Percentiles rank a stretch among this genome's conserved stretches.
phyloP scores from a whole-genome alignment of 208 protist species.

The Phytomonas serpens region DNA sequence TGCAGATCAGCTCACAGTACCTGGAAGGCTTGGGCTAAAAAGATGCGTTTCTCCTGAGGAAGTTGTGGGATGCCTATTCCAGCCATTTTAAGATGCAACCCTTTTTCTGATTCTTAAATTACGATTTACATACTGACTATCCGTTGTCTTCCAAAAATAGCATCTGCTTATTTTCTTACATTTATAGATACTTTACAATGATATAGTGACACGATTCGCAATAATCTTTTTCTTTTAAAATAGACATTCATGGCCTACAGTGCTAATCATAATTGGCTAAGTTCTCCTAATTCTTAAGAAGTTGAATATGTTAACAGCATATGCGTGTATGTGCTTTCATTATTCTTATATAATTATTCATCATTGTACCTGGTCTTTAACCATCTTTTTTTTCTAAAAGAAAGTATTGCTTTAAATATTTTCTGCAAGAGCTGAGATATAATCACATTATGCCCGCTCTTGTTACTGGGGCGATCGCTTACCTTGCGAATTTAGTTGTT shows the following conservation, averaged over 20 bases:
- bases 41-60: slow-evolving; percentile 7
- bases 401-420: neutral
- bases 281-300: neutral
- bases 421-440: neutral
- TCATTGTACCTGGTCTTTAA: neutral
- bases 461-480: slow-evolving; percentile 38
- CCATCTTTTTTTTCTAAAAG: neutral
- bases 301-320: neutral
- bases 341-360: neutral
- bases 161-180: neutral
- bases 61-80: neutral
- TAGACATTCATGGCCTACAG: neutral
- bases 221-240: neutral
- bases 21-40: slow-evolving; percentile 63
- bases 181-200: neutral
- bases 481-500: slow-evolving; percentile 43
- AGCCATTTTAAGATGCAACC: neutral
- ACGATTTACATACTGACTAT: neutral
- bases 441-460: slow-evolving; percentile 25
- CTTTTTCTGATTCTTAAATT: neutral
- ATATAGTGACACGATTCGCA: neutral
- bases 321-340: neutral
- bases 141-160: neutral
- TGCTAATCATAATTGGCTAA: neutral
- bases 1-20: slow-evolving; percentile 74